Evolutionary conservation across 331 rosid genomes (phyloP).

Genomic region (Pyracantha coccinea): DNA sequence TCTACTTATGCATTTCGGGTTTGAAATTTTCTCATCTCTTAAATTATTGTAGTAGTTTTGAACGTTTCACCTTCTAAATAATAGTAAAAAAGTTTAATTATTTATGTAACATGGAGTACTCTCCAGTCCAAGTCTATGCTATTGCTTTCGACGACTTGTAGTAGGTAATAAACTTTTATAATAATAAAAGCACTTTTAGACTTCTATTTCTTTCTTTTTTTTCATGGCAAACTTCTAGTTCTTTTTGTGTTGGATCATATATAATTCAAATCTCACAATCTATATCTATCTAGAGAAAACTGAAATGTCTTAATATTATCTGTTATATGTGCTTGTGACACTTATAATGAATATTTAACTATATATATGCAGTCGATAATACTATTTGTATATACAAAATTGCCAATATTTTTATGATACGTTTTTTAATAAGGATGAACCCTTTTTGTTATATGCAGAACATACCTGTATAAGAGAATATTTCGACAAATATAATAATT

Average conservation of each 20-base stretch:
- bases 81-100: no score
- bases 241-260: background rate
- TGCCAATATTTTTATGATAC: no score
- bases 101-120: background rate
- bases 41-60: no score
- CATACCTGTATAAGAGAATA: background rate
- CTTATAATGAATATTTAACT: background rate
- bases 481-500: no score
- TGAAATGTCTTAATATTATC: constrained; percentile 4
- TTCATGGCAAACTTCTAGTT: background rate
- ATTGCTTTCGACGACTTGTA: background rate
- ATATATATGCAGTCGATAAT: no score
- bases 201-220: background rate
- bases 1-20: no score
- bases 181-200: background rate
- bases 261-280: background rate
- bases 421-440: background rate
- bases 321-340: constrained; percentile 5
- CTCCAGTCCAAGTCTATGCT: background rate
- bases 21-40: no score
- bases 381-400: no score
- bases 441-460: no score
- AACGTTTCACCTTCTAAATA: no score
- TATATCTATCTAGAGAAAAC: background rate
- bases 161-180: constrained; percentile 3